Evolutionary conservation across 495 filamentous ascomycete species (phyloP).

Genomic region (Xylaria longipes): DNA sequence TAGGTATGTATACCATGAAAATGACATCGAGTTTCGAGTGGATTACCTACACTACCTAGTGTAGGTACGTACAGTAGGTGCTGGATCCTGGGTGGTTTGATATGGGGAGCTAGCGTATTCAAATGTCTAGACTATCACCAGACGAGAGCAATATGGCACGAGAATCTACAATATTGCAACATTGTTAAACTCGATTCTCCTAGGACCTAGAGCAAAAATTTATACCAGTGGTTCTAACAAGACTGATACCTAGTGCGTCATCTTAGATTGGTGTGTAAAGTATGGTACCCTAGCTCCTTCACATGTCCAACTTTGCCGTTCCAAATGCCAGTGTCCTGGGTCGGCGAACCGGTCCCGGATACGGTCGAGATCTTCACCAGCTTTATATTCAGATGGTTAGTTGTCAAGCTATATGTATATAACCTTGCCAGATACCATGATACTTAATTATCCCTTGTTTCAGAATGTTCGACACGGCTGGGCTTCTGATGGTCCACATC

Average conservation of each 20-base stretch:
- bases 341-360: background rate
- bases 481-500: slow-evolving; percentile 1
- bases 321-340: background rate
- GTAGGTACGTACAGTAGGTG: too few relatives aligned
- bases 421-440: background rate
- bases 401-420: background rate
- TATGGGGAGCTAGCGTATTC: background rate
- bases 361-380: background rate
- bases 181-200: background rate
- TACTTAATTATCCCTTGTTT: slow-evolving; percentile 2
- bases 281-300: slow-evolving; percentile 19
- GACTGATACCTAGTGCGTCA: slow-evolving; percentile 10
- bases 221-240: background rate
- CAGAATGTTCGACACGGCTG: background rate
- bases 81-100: background rate
- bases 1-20: background rate
- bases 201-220: background rate
- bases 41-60: slow-evolving; percentile 8
- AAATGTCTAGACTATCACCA: background rate
- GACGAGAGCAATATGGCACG: background rate
- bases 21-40: slow-evolving; percentile 3
- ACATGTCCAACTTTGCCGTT: slow-evolving; percentile 2
- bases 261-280: background rate
- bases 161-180: background rate
- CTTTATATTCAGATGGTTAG: background rate